These are phyloP conservation scores for Aspergillus nomiae DNA, from an alignment of 2,329 filamentous ascomycete genomes.

Conservation along the genomic window DNA sequence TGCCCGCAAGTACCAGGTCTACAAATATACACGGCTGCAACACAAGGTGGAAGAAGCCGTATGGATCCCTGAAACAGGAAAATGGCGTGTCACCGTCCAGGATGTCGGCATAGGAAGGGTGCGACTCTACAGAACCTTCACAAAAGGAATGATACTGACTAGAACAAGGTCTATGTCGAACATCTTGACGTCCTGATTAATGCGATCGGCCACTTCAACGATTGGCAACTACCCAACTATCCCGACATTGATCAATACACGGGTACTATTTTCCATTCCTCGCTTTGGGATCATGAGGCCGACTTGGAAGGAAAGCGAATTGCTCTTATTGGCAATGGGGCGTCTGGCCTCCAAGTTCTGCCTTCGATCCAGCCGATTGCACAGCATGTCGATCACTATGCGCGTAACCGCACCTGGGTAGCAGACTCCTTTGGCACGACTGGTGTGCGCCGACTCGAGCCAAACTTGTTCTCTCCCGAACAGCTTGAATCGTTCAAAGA, in stretches of 20 bases:
- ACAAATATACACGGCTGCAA: slow-evolving; percentile 58
- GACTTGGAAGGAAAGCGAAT: slow-evolving; percentile 54
- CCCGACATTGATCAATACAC: slow-evolving; percentile 58
- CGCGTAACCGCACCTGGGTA: slow-evolving; percentile 68
- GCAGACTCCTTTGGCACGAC: slow-evolving; percentile 62
- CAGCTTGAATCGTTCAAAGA: slow-evolving; percentile 61
- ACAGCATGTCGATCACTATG: slow-evolving; percentile 63
- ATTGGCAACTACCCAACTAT: slow-evolving; percentile 64
- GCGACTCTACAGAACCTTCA: slow-evolving; percentile 4
- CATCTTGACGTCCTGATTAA: slow-evolving; percentile 64
- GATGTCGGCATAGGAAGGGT: slow-evolving; percentile 35
- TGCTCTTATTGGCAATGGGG: slow-evolving; percentile 65
- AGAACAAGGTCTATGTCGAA: slow-evolving; percentile 42
- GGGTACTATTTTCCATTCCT: slow-evolving; percentile 61
- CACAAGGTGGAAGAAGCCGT: slow-evolving; percentile 58
- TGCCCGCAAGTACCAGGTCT: slow-evolving; percentile 65
- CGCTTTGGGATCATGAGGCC: slow-evolving; percentile 59
- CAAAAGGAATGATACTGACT: slow-evolving; percentile 30
- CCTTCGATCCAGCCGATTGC: slow-evolving; percentile 44
- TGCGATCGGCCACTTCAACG: slow-evolving; percentile 67
- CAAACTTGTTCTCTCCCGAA: slow-evolving; percentile 58
- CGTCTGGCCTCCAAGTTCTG: slow-evolving; percentile 59
- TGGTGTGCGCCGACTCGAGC: slow-evolving; percentile 55
- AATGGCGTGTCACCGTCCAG: slow-evolving; percentile 58
- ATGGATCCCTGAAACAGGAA: slow-evolving; percentile 56